A percentile compares a stretch with the other conserved stretches of the same genome.
phyloP scores from a whole-genome alignment of 257 asterid genomes.

The Solanum phureja region DNA sequence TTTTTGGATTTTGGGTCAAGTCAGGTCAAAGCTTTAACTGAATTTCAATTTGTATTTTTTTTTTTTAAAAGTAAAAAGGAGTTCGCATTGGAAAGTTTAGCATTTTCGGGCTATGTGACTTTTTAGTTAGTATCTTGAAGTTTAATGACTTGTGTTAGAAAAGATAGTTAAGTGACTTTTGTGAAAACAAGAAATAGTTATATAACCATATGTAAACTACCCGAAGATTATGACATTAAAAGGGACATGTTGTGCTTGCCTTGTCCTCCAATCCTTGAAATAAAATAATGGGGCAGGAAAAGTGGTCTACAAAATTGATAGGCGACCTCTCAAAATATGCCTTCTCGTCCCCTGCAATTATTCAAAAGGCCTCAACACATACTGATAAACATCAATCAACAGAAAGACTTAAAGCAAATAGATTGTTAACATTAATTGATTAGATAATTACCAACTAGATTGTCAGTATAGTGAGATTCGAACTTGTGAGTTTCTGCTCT shows the following conservation, averaged over 20 bases:
- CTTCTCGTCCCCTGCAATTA: conserved; percentile 40
- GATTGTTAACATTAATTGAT: neutral
- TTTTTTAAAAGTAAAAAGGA: too few relatives aligned
- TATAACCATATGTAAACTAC: neutral
- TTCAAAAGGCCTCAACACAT: neutral
- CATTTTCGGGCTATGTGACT: neutral
- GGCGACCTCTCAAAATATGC: conserved; percentile 52
- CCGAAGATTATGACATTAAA: neutral
- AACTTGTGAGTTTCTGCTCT: conserved; percentile 76
- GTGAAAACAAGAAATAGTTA: neutral
- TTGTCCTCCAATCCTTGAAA: conserved; percentile 94
- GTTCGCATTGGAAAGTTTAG: neutral
- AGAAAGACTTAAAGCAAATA: neutral
- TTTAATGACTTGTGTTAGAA: neutral
- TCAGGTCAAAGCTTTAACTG: neutral
- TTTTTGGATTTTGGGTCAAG: neutral
- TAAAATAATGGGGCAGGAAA: conserved; percentile 56
- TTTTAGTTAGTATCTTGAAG: neutral
- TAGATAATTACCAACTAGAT: conserved; percentile 62
- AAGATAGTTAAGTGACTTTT: neutral
- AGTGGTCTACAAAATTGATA: conserved; percentile 49
- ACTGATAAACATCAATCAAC: neutral
- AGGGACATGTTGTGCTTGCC: conserved; percentile 27
- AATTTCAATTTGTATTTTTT: neutral
- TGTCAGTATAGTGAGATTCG: conserved; percentile 80